Evolutionary conservation across 495 filamentous ascomycete species (phyloP).

Genomic region (Penicillium verhagenii): DNA sequence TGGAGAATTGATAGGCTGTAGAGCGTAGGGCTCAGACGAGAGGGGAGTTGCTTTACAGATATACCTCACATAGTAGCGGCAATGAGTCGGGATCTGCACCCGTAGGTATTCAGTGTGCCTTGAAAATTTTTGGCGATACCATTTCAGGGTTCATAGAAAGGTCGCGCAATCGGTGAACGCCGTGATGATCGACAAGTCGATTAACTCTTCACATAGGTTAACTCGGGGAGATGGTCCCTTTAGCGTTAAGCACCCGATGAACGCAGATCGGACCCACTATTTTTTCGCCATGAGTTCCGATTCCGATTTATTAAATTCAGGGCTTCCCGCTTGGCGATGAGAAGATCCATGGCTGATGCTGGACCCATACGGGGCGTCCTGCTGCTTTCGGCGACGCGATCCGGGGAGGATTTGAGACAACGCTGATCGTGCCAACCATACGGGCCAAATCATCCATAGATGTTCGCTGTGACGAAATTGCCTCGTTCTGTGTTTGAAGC

Average conservation of each 20-base stretch:
- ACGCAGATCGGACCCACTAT: background rate
- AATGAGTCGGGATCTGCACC: background rate
- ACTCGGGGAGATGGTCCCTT: background rate
- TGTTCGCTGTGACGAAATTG: too few species aligned
- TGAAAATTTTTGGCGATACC: too few species aligned
- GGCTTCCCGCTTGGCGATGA: background rate
- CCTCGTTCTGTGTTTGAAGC: background rate
- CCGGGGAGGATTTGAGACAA: background rate
- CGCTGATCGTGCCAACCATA: background rate
- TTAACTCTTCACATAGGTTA: background rate
- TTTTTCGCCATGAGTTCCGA: background rate
- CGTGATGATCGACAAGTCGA: background rate
- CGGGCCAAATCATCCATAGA: background rate
- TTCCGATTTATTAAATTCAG: background rate
- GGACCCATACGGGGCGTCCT: conserved; percentile 4
- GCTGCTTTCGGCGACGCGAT: background rate
- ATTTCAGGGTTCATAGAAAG: background rate
- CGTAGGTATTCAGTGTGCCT: background rate
- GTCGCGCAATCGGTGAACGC: background rate
- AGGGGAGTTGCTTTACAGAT: background rate
- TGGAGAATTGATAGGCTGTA: background rate
- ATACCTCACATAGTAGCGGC: background rate
- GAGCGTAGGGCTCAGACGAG: background rate
- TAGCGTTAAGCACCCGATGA: background rate
- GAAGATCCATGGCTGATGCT: background rate